These are phyloP conservation scores for Thermothielavioides terrestris DNA, from an alignment of 495 filamentous ascomycete species.

Conservation along the genomic window DNA sequence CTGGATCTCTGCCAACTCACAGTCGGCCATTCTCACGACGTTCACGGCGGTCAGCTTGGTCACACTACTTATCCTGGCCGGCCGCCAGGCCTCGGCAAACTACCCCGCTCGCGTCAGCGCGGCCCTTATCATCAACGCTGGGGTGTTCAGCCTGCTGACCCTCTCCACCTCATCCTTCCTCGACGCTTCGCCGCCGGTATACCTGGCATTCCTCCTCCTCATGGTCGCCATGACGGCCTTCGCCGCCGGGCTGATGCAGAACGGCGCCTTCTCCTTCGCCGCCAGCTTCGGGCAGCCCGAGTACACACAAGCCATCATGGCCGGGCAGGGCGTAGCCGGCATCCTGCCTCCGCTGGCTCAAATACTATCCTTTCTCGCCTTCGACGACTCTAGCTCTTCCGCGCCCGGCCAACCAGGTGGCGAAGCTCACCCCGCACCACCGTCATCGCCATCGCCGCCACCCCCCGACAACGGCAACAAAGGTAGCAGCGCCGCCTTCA, in stretches of 20 bases:
- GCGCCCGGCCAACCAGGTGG: neutral
- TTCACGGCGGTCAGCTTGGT: constrained; percentile 73
- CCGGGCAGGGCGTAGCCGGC: constrained; percentile 84
- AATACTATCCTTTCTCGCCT: constrained; percentile 69
- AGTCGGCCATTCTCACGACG: constrained; percentile 78
- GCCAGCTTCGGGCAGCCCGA: constrained; percentile 71
- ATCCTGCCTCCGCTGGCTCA: constrained; percentile 83
- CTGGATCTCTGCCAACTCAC: constrained; percentile 70
- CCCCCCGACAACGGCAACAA: constrained; percentile 1
- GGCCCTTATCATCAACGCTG: constrained; percentile 64
- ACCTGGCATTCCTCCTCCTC: constrained; percentile 72
- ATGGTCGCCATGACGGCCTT: constrained; percentile 74
- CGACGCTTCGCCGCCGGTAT: constrained; percentile 48
- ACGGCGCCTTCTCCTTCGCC: constrained; percentile 89
- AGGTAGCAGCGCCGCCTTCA: constrained; percentile 62
- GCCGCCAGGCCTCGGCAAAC: constrained; percentile 66
- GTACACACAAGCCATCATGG: constrained; percentile 96
- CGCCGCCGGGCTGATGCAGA: constrained; percentile 81
- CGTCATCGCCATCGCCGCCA: no score
- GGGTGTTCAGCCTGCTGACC: constrained; percentile 64
- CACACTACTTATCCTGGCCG: constrained; percentile 63
- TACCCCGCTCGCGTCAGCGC: constrained; percentile 76
- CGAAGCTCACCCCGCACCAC: no score
- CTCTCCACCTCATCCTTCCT: constrained; percentile 65
- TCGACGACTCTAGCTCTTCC: constrained; percentile 24